Evolutionary conservation across 768 basidiomycete genomes (phyloP), one percentile per base, ranked within the genome.

Genomic region (Galerina sulciceps): DNA sequence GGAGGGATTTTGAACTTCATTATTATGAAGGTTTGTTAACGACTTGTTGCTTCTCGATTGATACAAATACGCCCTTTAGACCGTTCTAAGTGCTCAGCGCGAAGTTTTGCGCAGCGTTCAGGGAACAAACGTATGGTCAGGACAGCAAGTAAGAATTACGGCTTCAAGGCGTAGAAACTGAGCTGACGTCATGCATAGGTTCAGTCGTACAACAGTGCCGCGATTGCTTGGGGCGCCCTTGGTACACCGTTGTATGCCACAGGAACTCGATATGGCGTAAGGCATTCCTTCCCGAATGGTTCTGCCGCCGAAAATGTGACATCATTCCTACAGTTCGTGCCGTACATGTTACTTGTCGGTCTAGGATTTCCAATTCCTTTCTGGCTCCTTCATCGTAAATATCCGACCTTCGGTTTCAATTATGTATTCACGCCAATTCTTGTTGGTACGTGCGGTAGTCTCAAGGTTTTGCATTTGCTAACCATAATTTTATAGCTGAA

Each of bases 171-270:
- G 15, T 31, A 3, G 26, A 31, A 31, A n/a, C 8, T 0, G 26
- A 2, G 26, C 26, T 31, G 26, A 31, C 26, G 2, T 31, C 8
- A 31, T 31, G 8, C 8, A 8, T 42, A 71, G 69, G 74, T 80
- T 2, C 79, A 81, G 69, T 67, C 69, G 10, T 84, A 81, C 66
- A 84, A 85, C 70, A 79, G 75, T 46, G 77, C 75, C 53, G 84
- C 83, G 9, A 76, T 85, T 44, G 76, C 83, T 0, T 85, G 83
- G 82, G 84, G 84, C 34, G 84, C 81, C 1, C 79, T 85, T 26
- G 80, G 78, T 10, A 79, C 79, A 59, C 75, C 76, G 35, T 67
- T 82, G 3, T 83, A 78, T 60, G 75, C 75, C 4, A 74, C 77
- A 1, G 78, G 77, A 15, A 74, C 75, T 1, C 73, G 75, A 10